Base-by-base conservation (phyloP, 306 rosid genomes). In the Acacia confusa region DNA sequence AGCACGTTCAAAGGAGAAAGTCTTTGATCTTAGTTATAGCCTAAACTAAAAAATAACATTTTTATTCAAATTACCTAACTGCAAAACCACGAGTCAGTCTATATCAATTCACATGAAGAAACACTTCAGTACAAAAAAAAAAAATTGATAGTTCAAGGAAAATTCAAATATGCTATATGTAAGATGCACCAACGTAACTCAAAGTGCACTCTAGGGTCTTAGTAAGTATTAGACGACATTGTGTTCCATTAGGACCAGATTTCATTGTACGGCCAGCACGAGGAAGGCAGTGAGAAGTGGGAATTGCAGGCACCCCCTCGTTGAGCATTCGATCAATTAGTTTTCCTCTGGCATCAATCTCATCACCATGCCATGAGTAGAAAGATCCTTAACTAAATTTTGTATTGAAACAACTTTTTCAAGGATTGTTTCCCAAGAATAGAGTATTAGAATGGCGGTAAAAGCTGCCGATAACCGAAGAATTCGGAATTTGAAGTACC, bases 191-290 rank as follows among this genome's bases (percentile, higher is more conserved):
- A 95, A n/a, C n/a, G n/a, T n/a, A n/a, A 84, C 89, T 95, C 82
- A 95, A 93, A 76, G 97, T 91, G 98, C 99, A 95, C 82, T 95
- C 98, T 36, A 93, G 97, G 79, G 96, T 90, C 88, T 92, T 95
- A 74, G 94, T 88, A 82, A 95, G 87, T 65, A 94, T 89, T 53
- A 92, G 80, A 65, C 90, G 90, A 79, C 85, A 66, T 27, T 77
- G 87, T 74, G 79, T 77, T 70, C 97, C 94, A 80, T 86, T 48
- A 6, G 89, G 77, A 57, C 86, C 77, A 78, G 77, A 77, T 72
- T 86, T 92, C 78, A 95, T 89, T 48, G 79, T 70, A 19, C 98
- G 98, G 81, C 97, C 98, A 73, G 88, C 88, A 71, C 97, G 98
- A 12, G 99, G 99, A 24, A 95, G 78, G 97, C 97, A 93, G 38